Conservation (phyloP, 345 rosid genomes). For the Populus davidiana region DNA sequence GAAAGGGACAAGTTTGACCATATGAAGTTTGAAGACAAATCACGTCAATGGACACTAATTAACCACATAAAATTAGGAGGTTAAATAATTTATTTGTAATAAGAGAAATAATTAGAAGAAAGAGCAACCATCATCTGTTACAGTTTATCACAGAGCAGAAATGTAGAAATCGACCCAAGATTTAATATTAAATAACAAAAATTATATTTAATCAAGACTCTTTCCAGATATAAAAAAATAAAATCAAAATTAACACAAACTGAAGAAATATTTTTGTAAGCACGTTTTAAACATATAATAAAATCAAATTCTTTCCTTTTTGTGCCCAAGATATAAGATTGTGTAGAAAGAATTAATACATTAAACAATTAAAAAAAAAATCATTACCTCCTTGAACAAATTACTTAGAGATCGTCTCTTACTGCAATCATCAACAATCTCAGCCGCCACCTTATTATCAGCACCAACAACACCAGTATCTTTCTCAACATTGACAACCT, state of each 20-base stretch:
- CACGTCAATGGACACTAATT: too few relatives aligned
- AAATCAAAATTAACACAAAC: background rate
- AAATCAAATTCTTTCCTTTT: background rate
- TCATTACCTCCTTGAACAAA: conserved; percentile 39
- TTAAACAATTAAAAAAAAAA: background rate
- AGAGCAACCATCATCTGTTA: too few relatives aligned
- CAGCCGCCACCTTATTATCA: conserved; percentile 9
- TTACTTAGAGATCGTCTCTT: conserved; percentile 39
- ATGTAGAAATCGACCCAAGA: background rate
- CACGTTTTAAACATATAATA: background rate
- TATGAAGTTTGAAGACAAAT: background rate
- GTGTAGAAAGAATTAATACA: background rate
- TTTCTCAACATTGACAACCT: conserved; percentile 22
- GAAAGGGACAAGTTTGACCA: conserved; percentile 10
- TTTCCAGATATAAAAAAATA: background rate
- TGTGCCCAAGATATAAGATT: background rate
- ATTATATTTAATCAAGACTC: background rate
- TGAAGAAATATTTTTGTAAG: background rate
- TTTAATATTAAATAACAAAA: too few relatives aligned
- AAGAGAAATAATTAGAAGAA: background rate
- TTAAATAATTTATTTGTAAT: background rate
- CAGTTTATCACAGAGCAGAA: too few relatives aligned
- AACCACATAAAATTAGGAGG: background rate
- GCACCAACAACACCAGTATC: conserved; percentile 6
- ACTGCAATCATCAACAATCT: conserved; percentile 25